Percentiles rank a stretch among this genome's conserved stretches.
These are phyloP conservation scores for Solanum appendiculatum DNA, from an alignment of 257 asterid species.

Conservation along the genomic window DNA sequence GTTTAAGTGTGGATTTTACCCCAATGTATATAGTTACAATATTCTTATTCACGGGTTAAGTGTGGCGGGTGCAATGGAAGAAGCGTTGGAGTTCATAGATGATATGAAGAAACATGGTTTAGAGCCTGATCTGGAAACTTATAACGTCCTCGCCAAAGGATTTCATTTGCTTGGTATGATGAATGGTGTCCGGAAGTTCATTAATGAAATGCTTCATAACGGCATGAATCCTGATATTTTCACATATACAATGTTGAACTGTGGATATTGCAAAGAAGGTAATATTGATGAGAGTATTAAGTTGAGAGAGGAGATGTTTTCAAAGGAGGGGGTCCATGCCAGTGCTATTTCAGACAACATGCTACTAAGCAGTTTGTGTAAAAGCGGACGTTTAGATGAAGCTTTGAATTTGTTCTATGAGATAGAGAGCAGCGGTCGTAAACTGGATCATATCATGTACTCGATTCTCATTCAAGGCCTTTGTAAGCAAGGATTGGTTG, in stretches of 20 bases:
- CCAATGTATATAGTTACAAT: constrained; percentile 62
- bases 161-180: constrained; percentile 51
- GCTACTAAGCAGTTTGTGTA: constrained; percentile 53
- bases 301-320: constrained; percentile 47
- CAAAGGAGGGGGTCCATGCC: constrained; percentile 32
- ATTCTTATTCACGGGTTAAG: constrained; percentile 65
- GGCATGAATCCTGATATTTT: constrained; percentile 36
- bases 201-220: constrained; percentile 16
- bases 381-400: constrained; percentile 37
- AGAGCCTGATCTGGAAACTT: constrained; percentile 61
- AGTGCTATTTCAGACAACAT: constrained; percentile 27
- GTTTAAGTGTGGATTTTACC: constrained; percentile 56
- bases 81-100: constrained; percentile 43
- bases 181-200: constrained; percentile 28
- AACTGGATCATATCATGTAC: constrained; percentile 50
- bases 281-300: constrained; percentile 39
- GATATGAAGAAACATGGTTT: constrained; percentile 72
- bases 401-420: constrained; percentile 47
- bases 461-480: constrained; percentile 53
- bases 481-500: constrained; percentile 53
- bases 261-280: constrained; percentile 52
- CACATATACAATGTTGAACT: constrained; percentile 40
- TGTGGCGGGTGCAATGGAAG: constrained; percentile 50
- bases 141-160: constrained; percentile 63
- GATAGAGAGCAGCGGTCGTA: constrained; percentile 34